phyloP scores from a whole-genome alignment of 108 stramenopile genomes.

The Nitzschia inconspicua region DNA sequence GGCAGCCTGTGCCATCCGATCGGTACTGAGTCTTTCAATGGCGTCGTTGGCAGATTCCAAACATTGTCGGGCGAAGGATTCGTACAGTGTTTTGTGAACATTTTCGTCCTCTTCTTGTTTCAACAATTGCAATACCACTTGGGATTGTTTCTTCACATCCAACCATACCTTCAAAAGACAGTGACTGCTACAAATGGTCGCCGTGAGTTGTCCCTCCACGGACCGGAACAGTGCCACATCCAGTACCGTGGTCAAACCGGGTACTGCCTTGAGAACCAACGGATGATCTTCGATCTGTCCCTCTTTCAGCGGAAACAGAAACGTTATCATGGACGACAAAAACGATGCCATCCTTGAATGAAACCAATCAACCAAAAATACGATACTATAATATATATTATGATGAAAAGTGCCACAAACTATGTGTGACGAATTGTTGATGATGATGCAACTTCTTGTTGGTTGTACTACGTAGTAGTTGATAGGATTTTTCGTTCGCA shows the following conservation, averaged over 20 bases:
- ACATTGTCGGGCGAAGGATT: conserved; percentile 67
- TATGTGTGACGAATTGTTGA: too few species aligned
- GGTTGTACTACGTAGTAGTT: too few species aligned
- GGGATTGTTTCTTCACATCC: conserved; percentile 46
- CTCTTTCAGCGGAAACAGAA: conserved; percentile 16
- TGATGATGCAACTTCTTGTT: too few species aligned
- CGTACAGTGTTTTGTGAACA: conserved; percentile 28
- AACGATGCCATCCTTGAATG: too few species aligned
- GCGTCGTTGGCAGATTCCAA: conserved; percentile 63
- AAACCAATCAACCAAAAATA: too few species aligned
- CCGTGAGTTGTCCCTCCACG: conserved; percentile 70
- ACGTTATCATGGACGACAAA: conserved; percentile 10
- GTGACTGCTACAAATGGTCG: conserved; percentile 56
- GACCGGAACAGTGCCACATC: conserved; percentile 72
- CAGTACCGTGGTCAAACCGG: conserved; percentile 74
- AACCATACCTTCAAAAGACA: conserved; percentile 50
- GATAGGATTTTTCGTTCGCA: too few species aligned
- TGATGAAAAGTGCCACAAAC: too few species aligned
- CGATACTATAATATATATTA: too few species aligned
- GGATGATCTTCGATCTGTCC: conserved; percentile 30
- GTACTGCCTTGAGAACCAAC: conserved; percentile 39
- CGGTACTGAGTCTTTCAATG: conserved; percentile 66
- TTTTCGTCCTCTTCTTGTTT: conserved; percentile 4
- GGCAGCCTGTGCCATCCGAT: conserved; percentile 66
- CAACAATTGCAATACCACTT: conserved; percentile 21